Base-by-base conservation (phyloP, 805 yeast genomes). In the Kodamaea jinghongensis region DNA sequence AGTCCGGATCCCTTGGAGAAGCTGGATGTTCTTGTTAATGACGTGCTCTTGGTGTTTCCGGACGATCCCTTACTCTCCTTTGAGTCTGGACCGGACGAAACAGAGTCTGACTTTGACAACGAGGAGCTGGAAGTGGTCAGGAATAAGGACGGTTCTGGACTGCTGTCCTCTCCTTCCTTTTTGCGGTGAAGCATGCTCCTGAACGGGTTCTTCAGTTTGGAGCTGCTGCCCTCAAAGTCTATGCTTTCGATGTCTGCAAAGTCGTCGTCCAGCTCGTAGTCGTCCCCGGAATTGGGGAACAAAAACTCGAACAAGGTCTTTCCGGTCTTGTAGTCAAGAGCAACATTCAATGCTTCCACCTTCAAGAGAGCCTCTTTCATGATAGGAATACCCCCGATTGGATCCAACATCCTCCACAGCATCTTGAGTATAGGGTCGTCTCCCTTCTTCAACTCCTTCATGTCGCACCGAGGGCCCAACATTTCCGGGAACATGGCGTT, bases 341-440 rank as follows among this genome's bases (percentile, higher is more conserved):
- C 84, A 2, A 91, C 50, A 44, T 77, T 78, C 45, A 90, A 51
- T 1, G 96, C 96, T 38, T 75, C 72, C 12, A 87, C 58, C 1
- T 63, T 59, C 13, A 86, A 67, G 27, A 76, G 76, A 16, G 87
- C 81, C 36, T 73, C 65, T 43, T 79, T 80, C 63, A 90, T 70
- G 16, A 90, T 81, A n/a, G 85, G 76, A 36, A 90, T 88, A 8
- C 98, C 98, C 23, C 96, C 98, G 41, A 91, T 83, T 0, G 95
- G 88, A 39, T 76, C 78, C 38, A 83, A 76, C 81, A 85, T 77
- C n/a, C 78, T 75, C 98, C 98, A 90, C 8, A 63, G 36, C 50
- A 64, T 47, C 6, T 35, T 31, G 3, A 68, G 45, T 28, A 68
- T 49, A 1, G 70, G 65, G n/a, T 37, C 27, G 7, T 41, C 35